These are phyloP conservation scores for Thelephora terrestris DNA, from an alignment of 1,284 basidiomycete species.

Conservation along the genomic window DNA sequence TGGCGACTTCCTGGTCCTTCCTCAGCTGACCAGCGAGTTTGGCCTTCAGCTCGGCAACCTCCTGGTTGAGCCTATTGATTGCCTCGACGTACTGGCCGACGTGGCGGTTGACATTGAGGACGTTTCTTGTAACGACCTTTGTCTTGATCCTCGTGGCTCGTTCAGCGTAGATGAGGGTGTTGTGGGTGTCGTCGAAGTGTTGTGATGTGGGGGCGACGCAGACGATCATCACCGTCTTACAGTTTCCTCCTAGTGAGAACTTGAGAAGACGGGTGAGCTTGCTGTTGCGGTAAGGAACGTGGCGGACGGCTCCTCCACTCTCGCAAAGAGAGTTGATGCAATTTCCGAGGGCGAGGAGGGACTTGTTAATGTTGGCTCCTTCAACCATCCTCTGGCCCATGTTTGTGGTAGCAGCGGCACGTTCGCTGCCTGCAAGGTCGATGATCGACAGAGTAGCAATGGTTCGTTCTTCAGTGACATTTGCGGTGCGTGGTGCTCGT, in stretches of 20 bases:
- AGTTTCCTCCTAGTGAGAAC: constrained; percentile 94
- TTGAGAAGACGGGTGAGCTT: constrained; percentile 94
- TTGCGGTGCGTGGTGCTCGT: constrained; percentile 75
- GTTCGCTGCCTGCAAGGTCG: constrained; percentile 91
- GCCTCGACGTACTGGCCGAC: constrained; percentile 92
- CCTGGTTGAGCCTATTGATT: constrained; percentile 78
- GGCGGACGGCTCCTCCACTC: constrained; percentile 72
- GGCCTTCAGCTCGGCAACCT: constrained; percentile 79
- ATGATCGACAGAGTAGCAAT: constrained; percentile 92
- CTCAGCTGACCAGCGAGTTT: constrained; percentile 65
- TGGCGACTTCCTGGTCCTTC: constrained; percentile 50
- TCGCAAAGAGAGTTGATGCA: constrained; percentile 96
- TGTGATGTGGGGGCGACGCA: constrained; percentile 89
- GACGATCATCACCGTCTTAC: constrained; percentile 97
- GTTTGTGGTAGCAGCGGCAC: constrained; percentile 89
- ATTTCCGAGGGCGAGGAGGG: constrained; percentile 87
- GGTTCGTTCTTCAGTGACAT: constrained; percentile 68
- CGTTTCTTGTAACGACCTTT: constrained; percentile 85
- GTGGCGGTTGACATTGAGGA: constrained; percentile 87
- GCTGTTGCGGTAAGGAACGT: constrained; percentile 93
- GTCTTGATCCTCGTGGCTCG: constrained; percentile 96
- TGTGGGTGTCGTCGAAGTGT: constrained; percentile 96
- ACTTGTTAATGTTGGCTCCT: constrained; percentile 97
- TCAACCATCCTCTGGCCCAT: constrained; percentile 98
- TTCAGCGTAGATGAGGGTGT: constrained; percentile 92